Percentiles rank a stretch among this genome's conserved stretches.
phyloP scores from a whole-genome alignment of 805 yeast species.

The Lachancea sp. region DNA sequence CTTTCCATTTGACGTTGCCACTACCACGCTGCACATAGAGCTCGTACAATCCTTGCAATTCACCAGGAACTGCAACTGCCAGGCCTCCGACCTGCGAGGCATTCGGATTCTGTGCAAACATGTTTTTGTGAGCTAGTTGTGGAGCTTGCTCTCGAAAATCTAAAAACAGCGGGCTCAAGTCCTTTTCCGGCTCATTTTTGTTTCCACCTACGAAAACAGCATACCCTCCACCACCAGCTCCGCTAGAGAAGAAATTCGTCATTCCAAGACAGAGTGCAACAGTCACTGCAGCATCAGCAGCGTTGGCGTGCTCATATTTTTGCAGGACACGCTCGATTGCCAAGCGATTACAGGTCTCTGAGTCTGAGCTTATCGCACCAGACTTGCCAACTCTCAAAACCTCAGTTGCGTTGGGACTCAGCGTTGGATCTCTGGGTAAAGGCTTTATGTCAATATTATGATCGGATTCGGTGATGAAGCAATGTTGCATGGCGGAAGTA shows the following conservation, averaged over 20 bases:
- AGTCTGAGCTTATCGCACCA: slow-evolving; percentile 34
- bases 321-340: slow-evolving; percentile 24
- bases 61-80: slow-evolving; percentile 91
- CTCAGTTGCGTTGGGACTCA: slow-evolving; percentile 29
- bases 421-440: slow-evolving; percentile 32
- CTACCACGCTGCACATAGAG: slow-evolving; percentile 58
- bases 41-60: slow-evolving; percentile 70
- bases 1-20: slow-evolving; percentile 64
- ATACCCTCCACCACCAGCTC: slow-evolving; percentile 91
- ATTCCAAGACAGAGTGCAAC: slow-evolving; percentile 85
- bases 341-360: slow-evolving; percentile 31
- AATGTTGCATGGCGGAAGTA: slow-evolving; percentile 3
- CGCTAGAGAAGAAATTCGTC: slow-evolving; percentile 74
- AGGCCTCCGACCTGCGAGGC: slow-evolving; percentile 72
- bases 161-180: slow-evolving; percentile 47
- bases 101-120: slow-evolving; percentile 48
- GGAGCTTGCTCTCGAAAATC: slow-evolving; percentile 94
- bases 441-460: slow-evolving; percentile 38
- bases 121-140: slow-evolving; percentile 46
- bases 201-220: slow-evolving; percentile 37
- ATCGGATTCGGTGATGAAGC: slow-evolving; percentile 7
- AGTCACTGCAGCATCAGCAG: slow-evolving; percentile 91
- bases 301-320: slow-evolving; percentile 50
- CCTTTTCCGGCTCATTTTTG: slow-evolving; percentile 14
- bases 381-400: slow-evolving; percentile 22